These are phyloP conservation scores for Endoconidiophora polonica DNA, from an alignment of 2,329 filamentous ascomycete species.

Conservation along the genomic window DNA sequence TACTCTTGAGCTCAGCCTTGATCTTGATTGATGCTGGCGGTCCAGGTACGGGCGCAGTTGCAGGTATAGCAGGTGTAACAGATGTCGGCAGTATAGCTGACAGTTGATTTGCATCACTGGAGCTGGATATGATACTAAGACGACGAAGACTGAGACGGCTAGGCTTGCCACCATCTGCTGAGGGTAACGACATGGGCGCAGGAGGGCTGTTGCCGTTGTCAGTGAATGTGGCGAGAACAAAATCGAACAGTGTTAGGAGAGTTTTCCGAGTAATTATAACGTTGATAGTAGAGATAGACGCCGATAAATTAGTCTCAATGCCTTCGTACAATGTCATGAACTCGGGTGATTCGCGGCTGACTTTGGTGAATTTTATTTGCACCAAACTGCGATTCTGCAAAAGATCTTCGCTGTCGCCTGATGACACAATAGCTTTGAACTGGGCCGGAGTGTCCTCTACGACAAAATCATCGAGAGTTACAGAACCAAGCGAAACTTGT, in stretches of 20 bases:
- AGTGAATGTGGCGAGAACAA: conserved; percentile 83
- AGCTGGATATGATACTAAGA: conserved; percentile 9
- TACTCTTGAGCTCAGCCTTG: conserved; percentile 84
- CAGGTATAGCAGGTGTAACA: conserved; percentile 1
- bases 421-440: conserved; percentile 96
- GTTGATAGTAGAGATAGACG: conserved; percentile 88
- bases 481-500: conserved; percentile 69
- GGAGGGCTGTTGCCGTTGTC: conserved; percentile 26
- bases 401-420: conserved; percentile 54
- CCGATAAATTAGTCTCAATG: conserved; percentile 82
- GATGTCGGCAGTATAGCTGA: background rate
- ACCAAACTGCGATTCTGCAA: conserved; percentile 68
- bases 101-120: conserved; percentile 5
- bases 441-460: conserved; percentile 77
- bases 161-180: background rate
- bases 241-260: conserved; percentile 79
- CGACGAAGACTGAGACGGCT: conserved; percentile 5
- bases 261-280: conserved; percentile 87
- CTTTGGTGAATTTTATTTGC: conserved; percentile 72
- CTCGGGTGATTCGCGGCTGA: conserved; percentile 82
- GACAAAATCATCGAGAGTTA: conserved; percentile 75
- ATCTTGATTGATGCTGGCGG: conserved; percentile 64
- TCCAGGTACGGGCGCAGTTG: conserved; percentile 13
- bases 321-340: conserved; percentile 85
- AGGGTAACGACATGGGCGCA: conserved; percentile 14